Percentiles rank a stretch among this genome's conserved stretches.
phyloP scores from a whole-genome alignment of 2,329 filamentous ascomycete genomes.

The Aspergillus unguis region DNA sequence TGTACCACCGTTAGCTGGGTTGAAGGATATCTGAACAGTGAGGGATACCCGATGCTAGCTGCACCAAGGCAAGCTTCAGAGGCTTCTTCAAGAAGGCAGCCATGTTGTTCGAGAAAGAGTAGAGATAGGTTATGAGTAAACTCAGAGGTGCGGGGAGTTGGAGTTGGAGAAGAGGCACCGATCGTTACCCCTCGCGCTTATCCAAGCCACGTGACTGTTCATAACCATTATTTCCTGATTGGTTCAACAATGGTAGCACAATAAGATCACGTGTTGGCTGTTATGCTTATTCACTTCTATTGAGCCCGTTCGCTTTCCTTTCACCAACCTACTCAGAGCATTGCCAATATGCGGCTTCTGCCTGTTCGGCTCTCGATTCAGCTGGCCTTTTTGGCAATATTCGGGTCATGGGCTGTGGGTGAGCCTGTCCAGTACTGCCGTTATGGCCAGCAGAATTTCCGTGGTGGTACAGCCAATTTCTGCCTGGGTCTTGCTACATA shows the following conservation, averaged over 20 bases:
- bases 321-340: background rate
- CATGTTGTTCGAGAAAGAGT: constrained; percentile 29
- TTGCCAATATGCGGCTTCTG: background rate
- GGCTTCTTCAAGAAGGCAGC: constrained; percentile 66
- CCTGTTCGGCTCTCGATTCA: too few relatives aligned
- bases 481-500: constrained; percentile 10
- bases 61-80: constrained; percentile 75
- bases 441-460: constrained; percentile 3
- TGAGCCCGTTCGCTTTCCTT: background rate
- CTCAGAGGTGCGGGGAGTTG: background rate
- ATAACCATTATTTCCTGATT: background rate
- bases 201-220: background rate
- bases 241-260: background rate
- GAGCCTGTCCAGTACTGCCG: constrained; percentile 13
- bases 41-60: constrained; percentile 66
- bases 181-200: background rate
- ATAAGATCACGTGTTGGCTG: background rate
- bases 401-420: background rate
- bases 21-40: background rate
- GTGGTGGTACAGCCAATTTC: constrained; percentile 6
- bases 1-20: constrained; percentile 26
- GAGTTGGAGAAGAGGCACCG: constrained; percentile 5
- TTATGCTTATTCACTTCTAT: background rate
- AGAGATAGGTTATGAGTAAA: background rate
- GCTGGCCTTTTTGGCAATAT: background rate